Evolutionary conservation across 1,284 basidiomycete genomes (phyloP).

Genomic region (Malassezia sympodialis): DNA sequence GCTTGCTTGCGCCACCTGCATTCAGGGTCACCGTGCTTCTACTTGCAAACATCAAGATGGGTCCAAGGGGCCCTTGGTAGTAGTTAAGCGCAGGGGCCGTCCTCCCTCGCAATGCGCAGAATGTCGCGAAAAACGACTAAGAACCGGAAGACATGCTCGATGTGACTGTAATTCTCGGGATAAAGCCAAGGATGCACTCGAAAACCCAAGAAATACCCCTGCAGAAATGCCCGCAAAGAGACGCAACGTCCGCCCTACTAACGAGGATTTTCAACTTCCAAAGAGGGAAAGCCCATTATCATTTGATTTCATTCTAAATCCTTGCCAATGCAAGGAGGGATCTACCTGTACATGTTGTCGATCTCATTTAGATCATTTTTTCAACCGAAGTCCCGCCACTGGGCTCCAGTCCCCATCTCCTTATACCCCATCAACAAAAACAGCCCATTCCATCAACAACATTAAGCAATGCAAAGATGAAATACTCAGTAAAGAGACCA

Average conservation of each 20-base stretch:
- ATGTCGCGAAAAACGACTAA: constrained; percentile 29
- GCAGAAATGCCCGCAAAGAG: not conserved
- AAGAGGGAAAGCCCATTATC: constrained; percentile 17
- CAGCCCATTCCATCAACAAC: not conserved
- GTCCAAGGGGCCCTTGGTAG: constrained; percentile 31
- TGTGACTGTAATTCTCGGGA: constrained; percentile 20
- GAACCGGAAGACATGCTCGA: constrained; percentile 29
- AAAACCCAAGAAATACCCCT: not conserved
- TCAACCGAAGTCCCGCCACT: not conserved
- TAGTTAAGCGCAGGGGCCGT: constrained; percentile 32
- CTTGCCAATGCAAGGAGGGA: constrained; percentile 27
- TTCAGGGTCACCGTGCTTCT: constrained; percentile 37
- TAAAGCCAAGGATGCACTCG: constrained; percentile 5
- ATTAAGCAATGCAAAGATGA: not conserved
- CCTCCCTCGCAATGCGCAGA: constrained; percentile 34
- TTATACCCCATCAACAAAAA: not conserved
- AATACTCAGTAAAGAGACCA: not conserved
- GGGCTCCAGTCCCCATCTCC: not conserved
- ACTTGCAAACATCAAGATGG: constrained; percentile 39
- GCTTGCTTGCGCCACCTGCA: constrained; percentile 39
- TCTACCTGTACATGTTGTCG: constrained; percentile 24
- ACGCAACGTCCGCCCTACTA: not conserved
- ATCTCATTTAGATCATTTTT: not conserved
- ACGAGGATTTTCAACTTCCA: not conserved
- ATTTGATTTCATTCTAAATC: constrained; percentile 33